phyloP scores from a whole-genome alignment of 2,329 filamentous ascomycete genomes.

The Xylaria sp. region DNA sequence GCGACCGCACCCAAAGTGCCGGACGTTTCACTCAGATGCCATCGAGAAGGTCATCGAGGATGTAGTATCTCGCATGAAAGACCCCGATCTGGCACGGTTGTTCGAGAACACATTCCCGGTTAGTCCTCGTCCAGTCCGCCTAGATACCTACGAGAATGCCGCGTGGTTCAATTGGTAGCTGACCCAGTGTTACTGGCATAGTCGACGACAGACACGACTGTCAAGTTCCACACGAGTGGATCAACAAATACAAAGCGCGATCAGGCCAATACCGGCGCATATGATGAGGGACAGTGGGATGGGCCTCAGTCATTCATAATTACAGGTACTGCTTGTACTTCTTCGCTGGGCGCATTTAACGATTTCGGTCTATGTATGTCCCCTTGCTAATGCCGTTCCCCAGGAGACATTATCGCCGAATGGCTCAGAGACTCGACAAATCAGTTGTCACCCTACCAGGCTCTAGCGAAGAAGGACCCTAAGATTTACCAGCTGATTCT shows the following conservation, averaged over 20 bases:
- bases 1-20: constrained; percentile 81
- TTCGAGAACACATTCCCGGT: constrained; percentile 93
- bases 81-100: constrained; percentile 88
- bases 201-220: constrained; percentile 89
- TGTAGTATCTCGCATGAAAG: constrained; percentile 80
- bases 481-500: constrained; percentile 82
- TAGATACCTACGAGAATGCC: neutral
- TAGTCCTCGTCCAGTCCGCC: constrained; percentile 32
- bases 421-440: constrained; percentile 95
- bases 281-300: constrained; percentile 75
- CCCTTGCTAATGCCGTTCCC: neutral
- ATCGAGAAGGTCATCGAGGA: constrained; percentile 91
- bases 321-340: constrained; percentile 67
- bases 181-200: constrained; percentile 31
- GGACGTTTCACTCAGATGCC: constrained; percentile 86
- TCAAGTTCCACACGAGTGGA: constrained; percentile 84
- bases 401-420: constrained; percentile 84
- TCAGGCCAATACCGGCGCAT: constrained; percentile 50
- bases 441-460: constrained; percentile 90
- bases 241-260: constrained; percentile 62
- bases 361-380: neutral
- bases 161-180: constrained; percentile 32
- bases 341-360: neutral
- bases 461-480: constrained; percentile 82
- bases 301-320: constrained; percentile 93